Conservation (phyloP, 352 stramenopile genomes). For the Phytopythium vexans region DNA sequence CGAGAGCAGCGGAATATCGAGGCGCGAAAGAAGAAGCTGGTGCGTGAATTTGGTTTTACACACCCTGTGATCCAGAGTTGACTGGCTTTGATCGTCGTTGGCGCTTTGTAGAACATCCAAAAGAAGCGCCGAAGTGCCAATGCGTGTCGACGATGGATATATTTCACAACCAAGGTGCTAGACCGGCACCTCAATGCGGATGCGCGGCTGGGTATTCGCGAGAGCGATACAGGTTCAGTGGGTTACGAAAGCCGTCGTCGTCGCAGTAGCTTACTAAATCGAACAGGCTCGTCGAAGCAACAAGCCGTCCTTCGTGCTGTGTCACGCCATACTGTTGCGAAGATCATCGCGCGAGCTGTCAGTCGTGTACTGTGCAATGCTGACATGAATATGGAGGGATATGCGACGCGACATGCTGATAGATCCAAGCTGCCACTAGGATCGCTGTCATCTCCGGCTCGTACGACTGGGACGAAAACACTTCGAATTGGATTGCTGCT, state of each 20-base stretch:
- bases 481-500: slow-evolving; percentile 34
- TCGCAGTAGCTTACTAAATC: background rate
- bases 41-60: slow-evolving; percentile 1
- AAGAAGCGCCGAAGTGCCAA: no score
- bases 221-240: no score
- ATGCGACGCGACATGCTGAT: background rate
- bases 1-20: slow-evolving; percentile 32
- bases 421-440: background rate
- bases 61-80: no score
- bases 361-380: slow-evolving; percentile 33
- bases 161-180: no score
- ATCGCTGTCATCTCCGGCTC: slow-evolving; percentile 1
- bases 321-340: slow-evolving; percentile 29
- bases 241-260: background rate
- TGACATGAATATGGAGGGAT: slow-evolving; percentile 18
- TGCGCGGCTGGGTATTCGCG: no score
- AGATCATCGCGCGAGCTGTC: slow-evolving; percentile 18
- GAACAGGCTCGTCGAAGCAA: slow-evolving; percentile 13
- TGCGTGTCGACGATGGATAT: no score
- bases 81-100: no score
- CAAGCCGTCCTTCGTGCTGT: slow-evolving; percentile 15
- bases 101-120: no score
- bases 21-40: slow-evolving; percentile 33
- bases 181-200: no score
- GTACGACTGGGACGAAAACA: background rate